Base-by-base conservation (phyloP, 2,329 filamentous ascomycete genomes). In the Alternaria metachromatica region DNA sequence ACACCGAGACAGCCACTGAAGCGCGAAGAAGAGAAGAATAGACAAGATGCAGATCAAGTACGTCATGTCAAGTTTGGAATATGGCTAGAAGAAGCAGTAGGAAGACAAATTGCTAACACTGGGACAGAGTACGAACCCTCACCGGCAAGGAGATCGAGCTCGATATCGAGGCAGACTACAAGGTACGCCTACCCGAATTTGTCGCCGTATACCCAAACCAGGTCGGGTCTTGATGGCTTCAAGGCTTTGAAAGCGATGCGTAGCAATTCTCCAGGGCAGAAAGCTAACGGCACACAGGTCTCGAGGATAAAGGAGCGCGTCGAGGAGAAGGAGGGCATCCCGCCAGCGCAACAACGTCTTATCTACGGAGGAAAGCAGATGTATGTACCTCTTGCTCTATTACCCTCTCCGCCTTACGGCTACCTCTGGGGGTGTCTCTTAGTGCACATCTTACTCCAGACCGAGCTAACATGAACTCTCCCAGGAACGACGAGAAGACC, bases 121-220 rank as follows among this genome's bases (percentile, higher is more conserved):
- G 13, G 1, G 20, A 48, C 55, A 99, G 95, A 87, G 95, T 99
- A 80, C 92, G 96, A 80, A 99, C 96, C 67, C 90, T 99, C 69
- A 98, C 96, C 69, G 96, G 96, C 78, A 98, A 98, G 86, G 94
- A 99, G 84, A 98, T 98, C 81, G 95, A 98, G 87, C 89, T 99
- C 76, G 94, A 98, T 79, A 97, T 99, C 80, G 96, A 98, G 85
- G 87, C 89, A 57, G 90, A 93, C 77, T 97, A 97, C 87, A 97
- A 94, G 88, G 94, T 96, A 83, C 73, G 78, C 56, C 41, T 15
- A 46, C 41, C 21, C 46, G 11, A 12, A 6, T 23, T 0, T 5
- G 9, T 25, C 20, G 30, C 28, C 13, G 30, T 11, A 25, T 41
- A 41, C 13, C 18, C 5, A 37, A n/a, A 51, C 5, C 4, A 33